phyloP scores from a whole-genome alignment of 2,329 filamentous ascomycete genomes.

The Hypoxylon sp. region DNA sequence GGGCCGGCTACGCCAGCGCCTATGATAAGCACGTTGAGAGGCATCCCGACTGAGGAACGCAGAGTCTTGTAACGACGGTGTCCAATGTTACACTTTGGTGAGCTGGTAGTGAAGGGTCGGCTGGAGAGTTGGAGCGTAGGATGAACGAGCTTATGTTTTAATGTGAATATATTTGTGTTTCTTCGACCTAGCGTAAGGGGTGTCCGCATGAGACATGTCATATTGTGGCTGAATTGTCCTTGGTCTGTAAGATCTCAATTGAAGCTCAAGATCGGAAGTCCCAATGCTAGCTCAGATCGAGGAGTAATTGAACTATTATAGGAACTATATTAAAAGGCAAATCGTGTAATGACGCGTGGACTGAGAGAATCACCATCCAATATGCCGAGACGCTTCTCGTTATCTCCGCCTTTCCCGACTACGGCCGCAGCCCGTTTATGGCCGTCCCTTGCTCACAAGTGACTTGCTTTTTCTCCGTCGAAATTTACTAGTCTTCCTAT shows the following conservation, averaged over 20 bases:
- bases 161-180: background rate
- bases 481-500: background rate
- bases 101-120: conserved; percentile 5
- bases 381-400: conserved; percentile 1
- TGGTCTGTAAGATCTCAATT: background rate
- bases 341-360: background rate
- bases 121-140: background rate
- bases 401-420: conserved; percentile 19
- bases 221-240: background rate
- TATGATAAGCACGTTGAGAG: conserved; percentile 60
- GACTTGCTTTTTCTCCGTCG: background rate
- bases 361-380: background rate
- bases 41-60: conserved; percentile 30
- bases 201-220: background rate
- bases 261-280: background rate
- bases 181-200: background rate
- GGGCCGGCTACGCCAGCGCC: conserved; percentile 60
- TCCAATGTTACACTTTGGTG: background rate
- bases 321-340: background rate
- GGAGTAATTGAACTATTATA: background rate
- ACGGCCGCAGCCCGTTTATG: conserved; percentile 13
- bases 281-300: background rate
- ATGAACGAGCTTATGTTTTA: background rate
- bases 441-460: background rate
- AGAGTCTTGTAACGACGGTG: background rate